Conservation (phyloP, 805 yeast genomes). For the Cyberlindnera galapagoensis region DNA sequence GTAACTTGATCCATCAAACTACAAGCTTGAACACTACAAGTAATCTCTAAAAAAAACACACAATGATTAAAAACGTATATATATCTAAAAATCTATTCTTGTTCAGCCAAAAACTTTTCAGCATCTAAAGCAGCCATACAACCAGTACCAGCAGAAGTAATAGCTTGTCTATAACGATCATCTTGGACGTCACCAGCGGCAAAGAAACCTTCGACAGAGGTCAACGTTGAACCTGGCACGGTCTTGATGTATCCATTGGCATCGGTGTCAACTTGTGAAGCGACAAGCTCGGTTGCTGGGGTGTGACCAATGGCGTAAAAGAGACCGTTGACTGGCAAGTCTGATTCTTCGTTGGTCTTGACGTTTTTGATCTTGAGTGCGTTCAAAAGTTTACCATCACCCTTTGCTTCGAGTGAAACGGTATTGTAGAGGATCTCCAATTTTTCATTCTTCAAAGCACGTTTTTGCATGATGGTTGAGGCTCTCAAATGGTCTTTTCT, state of each 20-base stretch:
- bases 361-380: constrained; percentile 62
- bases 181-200: constrained; percentile 99
- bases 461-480: constrained; percentile 93
- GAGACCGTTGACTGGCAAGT: constrained; percentile 79
- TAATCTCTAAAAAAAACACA: too few relatives aligned
- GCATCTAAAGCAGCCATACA: constrained; percentile 99
- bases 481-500: constrained; percentile 95
- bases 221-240: constrained; percentile 79
- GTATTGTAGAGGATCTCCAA: constrained; percentile 87
- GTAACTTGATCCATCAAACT: background rate
- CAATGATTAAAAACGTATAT: too few relatives aligned
- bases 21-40: too few relatives aligned
- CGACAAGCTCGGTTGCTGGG: constrained; percentile 85
- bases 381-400: constrained; percentile 81
- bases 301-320: constrained; percentile 98
- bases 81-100: constrained; percentile 26
- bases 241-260: constrained; percentile 86
- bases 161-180: constrained; percentile 94
- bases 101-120: constrained; percentile 73
- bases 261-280: constrained; percentile 70
- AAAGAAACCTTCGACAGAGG: constrained; percentile 84
- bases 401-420: constrained; percentile 82
- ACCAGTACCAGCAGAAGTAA: constrained; percentile 99
- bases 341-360: constrained; percentile 60
- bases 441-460: constrained; percentile 79